These are phyloP conservation scores for Phyllosticta citriasiana DNA, from an alignment of 2,329 filamentous ascomycete species.

Conservation along the genomic window DNA sequence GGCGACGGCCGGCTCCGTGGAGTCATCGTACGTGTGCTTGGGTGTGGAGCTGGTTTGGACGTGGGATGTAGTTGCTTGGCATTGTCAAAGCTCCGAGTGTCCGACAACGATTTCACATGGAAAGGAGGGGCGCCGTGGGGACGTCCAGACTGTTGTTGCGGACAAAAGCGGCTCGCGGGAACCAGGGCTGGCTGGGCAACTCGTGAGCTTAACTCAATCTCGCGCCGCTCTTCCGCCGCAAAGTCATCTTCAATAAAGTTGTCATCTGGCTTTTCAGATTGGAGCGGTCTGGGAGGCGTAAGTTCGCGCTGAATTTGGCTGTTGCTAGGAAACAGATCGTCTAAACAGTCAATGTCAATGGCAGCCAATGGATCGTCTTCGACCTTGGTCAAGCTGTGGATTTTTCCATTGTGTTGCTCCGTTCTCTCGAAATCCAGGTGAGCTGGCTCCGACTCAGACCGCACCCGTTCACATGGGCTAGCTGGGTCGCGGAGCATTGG, in stretches of 20 bases:
- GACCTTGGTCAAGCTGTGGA: neutral
- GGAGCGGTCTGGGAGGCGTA: neutral
- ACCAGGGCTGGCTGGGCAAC: neutral
- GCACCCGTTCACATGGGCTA: neutral
- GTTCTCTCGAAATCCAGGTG: neutral
- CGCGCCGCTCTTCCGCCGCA: neutral
- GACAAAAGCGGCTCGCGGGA: neutral
- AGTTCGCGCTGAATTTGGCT: neutral
- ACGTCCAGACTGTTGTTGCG: neutral
- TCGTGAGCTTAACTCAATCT: neutral
- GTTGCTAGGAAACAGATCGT: neutral
- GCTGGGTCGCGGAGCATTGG: slow-evolving; percentile 13
- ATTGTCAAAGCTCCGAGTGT: neutral
- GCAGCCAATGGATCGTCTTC: neutral
- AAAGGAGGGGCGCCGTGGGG: neutral
- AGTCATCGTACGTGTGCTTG: neutral
- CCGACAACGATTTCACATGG: neutral
- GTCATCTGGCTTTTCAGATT: neutral
- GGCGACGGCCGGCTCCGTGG: neutral
- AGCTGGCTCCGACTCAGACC: neutral
- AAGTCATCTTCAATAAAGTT: neutral
- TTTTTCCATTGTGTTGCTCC: neutral
- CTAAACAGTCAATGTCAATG: neutral
- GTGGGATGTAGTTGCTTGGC: neutral
- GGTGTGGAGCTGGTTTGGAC: neutral